Evolutionary conservation across 2,329 filamentous ascomycete genomes (phyloP).

Genomic region (Parastagonospora nodorum): DNA sequence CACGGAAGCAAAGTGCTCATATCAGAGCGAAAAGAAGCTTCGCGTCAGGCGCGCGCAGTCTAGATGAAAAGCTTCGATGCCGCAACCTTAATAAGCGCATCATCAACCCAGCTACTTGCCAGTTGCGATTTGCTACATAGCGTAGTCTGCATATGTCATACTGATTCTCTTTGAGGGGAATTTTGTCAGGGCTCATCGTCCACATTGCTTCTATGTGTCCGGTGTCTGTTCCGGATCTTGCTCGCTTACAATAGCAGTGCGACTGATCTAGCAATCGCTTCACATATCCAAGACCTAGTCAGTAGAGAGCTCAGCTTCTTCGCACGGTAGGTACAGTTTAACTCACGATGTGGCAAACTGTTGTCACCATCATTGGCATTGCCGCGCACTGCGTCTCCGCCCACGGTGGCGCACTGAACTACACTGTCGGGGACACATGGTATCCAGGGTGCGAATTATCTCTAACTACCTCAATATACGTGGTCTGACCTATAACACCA

Average conservation of each 20-base stretch:
- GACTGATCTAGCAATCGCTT: background rate
- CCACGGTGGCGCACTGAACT: slow-evolving; percentile 36
- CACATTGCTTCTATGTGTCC: no score
- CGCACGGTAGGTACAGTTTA: no score
- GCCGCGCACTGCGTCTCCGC: slow-evolving; percentile 18
- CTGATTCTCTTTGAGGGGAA: no score
- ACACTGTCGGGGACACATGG: slow-evolving; percentile 38
- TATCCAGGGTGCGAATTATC: slow-evolving; percentile 27
- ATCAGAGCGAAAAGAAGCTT: slow-evolving; percentile 3
- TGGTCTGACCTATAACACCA: slow-evolving; percentile 4
- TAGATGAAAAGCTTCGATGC: background rate
- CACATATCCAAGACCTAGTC: background rate
- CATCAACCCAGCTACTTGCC: no score
- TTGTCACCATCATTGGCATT: slow-evolving; percentile 7
- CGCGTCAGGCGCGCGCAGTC: background rate
- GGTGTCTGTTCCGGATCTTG: no score
- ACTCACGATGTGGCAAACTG: slow-evolving; percentile 16
- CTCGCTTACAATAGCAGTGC: no score
- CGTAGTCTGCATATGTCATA: no score
- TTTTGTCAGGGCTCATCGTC: no score
- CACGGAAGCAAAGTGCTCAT: no score
- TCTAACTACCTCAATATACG: background rate
- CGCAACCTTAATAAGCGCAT: background rate
- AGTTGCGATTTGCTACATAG: no score
- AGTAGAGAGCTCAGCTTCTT: no score